Evolutionary conservation across 805 yeast species (phyloP).

Genomic region (Wickerhamiella spandovensis): DNA sequence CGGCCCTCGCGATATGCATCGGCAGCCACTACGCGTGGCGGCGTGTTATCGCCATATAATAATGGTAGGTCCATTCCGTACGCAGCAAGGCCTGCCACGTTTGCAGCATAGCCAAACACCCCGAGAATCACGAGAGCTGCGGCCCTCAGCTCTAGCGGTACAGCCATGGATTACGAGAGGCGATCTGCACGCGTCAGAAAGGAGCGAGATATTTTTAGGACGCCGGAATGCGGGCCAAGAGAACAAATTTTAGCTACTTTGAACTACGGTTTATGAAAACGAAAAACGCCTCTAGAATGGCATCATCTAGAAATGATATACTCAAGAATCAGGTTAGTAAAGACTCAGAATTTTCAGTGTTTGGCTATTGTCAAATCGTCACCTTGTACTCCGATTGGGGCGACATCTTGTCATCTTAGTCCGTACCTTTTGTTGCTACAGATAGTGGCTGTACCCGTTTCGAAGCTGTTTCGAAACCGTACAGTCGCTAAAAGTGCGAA

Average conservation of each 20-base stretch:
- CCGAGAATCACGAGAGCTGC: constrained; percentile 10
- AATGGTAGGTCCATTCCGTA: constrained; percentile 5
- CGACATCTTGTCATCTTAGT: constrained; percentile 19
- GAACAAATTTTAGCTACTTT: no score
- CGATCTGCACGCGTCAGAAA: neutral
- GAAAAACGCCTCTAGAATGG: no score
- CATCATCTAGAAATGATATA: no score
- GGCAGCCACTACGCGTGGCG: neutral
- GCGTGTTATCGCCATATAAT: neutral
- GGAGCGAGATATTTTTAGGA: no score
- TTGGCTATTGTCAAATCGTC: constrained; percentile 20
- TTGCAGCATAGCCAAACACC: constrained; percentile 7
- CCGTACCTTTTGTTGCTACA: constrained; percentile 12
- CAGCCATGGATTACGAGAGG: neutral
- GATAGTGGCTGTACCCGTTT: neutral
- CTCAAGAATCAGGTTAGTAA: constrained; percentile 3
- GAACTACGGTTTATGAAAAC: no score
- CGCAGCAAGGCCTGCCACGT: constrained; percentile 3
- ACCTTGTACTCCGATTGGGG: constrained; percentile 20
- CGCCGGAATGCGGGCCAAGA: no score
- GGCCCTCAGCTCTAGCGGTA: constrained; percentile 13
- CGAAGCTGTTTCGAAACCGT: neutral
- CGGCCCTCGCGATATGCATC: neutral
- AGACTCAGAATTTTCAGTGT: constrained; percentile 22
- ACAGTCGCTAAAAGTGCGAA: neutral